These are phyloP conservation scores for Apophysomyces trapeziformis DNA, from an alignment of 371 early-diverging fungal species.

Conservation along the genomic window DNA sequence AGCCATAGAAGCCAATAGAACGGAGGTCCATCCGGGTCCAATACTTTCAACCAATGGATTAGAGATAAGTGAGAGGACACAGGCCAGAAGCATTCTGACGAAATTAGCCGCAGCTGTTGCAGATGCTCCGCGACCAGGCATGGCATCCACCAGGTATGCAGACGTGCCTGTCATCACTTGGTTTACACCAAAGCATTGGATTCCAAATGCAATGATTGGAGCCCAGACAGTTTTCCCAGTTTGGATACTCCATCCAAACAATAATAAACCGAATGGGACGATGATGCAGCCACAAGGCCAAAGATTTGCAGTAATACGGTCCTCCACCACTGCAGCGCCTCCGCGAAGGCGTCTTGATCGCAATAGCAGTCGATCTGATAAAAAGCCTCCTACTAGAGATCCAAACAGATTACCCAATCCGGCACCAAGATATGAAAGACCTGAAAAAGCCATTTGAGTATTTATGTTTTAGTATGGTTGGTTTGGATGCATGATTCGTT, in stretches of 20 bases:
- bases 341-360: conserved; percentile 27
- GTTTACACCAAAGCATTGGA: conserved; percentile 50
- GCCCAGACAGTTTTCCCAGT: conserved; percentile 39
- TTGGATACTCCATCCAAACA: conserved; percentile 55
- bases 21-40: conserved; percentile 24
- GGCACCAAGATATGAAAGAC: conserved; percentile 47
- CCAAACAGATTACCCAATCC: conserved; percentile 54
- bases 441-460: conserved; percentile 10
- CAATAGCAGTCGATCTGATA: conserved; percentile 30
- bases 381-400: conserved; percentile 26
- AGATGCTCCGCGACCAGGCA: conserved; percentile 48
- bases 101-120: conserved; percentile 44
- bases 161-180: conserved; percentile 40
- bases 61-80: conserved; percentile 27
- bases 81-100: conserved; percentile 37
- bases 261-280: conserved; percentile 47
- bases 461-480: too few relatives aligned
- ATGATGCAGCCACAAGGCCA: conserved; percentile 44
- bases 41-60: conserved; percentile 21
- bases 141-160: conserved; percentile 45
- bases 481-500: too few relatives aligned
- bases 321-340: conserved; percentile 27
- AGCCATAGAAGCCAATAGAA: conserved; percentile 18
- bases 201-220: conserved; percentile 48
- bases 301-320: conserved; percentile 29